Base-by-base conservation (phyloP, 2,329 filamentous ascomycete species). In the Colletotrichum brevisporum region DNA sequence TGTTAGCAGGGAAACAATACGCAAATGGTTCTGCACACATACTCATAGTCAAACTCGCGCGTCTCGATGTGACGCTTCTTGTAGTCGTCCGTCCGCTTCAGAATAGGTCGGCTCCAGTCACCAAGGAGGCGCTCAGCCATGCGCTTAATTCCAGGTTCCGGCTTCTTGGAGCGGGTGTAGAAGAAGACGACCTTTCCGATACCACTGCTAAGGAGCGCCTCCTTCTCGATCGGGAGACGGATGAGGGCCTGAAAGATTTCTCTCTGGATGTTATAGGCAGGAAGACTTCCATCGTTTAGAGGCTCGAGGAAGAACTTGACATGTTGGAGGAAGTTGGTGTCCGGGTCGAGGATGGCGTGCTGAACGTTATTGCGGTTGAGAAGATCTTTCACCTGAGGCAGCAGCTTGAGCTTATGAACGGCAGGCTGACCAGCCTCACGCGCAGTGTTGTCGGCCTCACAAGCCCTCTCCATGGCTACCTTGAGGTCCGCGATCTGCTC, bases 221-320 rank as follows among this genome's bases (percentile, higher is more conserved):
- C 96, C 78, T 98, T 98, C 78, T 94, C 93, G 73, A 98, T 94
- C 6, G 94, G 94, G 5, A 98, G 87, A 75, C 90, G 91, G 18
- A 88, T 88, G 45, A 99, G 86, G 26, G 94, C 92, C 27, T 89
- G 89, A 79, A 99, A 96, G 51, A 99, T 89, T 78, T 98, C 95
- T 71, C 95, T 94, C 83, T 99, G 96, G 73, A 99, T 98, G 78
- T 96, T 96, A 83, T 98, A 99, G 36, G 96, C 95, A 0, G 96
- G 96, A 57, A 99, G 87, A 70, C 94, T 95, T 66, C 95, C 96
- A 77, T 98, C 95, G 75, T 95, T 94, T 53, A 98, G 88, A 1
- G 96, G 96, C 79, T 99, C 96, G 24, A 99, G 88, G 86, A 98
- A 98, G 87, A 97, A 98, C 78, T 95, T 94, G 76, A 99, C 94